Base-by-base conservation (phyloP, 495 filamentous ascomycete species). In the Podospora fimiseda region DNA sequence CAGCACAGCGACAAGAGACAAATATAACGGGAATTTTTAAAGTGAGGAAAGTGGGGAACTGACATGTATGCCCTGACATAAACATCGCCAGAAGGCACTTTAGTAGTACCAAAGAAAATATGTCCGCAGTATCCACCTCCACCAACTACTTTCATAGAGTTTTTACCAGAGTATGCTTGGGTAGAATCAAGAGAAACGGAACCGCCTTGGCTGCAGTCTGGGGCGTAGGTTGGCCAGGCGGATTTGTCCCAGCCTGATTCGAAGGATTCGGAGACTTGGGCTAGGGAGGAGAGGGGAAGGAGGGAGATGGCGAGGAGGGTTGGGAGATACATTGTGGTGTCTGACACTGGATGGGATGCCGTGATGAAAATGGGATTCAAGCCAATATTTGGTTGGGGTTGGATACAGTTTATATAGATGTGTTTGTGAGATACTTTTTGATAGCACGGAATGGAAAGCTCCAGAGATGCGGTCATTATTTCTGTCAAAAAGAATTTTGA, bases 101-200 rank as follows among this genome's bases (percentile, higher is more conserved):
- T 69, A 8, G 70, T 77, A 9, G 77, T 82, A 54, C 79, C 79
- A 53, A 82, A 73, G 68, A 80, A 82, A 38, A 80, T 77, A 52
- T 82, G 79, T 50, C 79, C 79, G 59, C 79, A 82, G 64, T 73
- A 82, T 16, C 79, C 79, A 30, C 75, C 75, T 1, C 70, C 71
- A 36, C 77, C 75, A 43, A 70, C 68, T 4, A 82, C 79, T 52
- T 67, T 66, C 2, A 82, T 67, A 0, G 77, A 80, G 63, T 80
- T 82, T 61, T 68, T 79, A 48, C 79, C 79, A 56, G 70, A 75
- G 57, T 79, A 71, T 19, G 76, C 79, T 6, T 60, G 69, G 42
- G 73, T 56, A 59, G 56, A 76, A 60, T 82, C 79, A 8, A 82
- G 75, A 3, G 60, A 66, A 52, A 82, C 72, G 50, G 66, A 72